Evolutionary conservation across 1,284 basidiomycete species (phyloP).

Genomic region (Pyrrhoderma lamaoense): DNA sequence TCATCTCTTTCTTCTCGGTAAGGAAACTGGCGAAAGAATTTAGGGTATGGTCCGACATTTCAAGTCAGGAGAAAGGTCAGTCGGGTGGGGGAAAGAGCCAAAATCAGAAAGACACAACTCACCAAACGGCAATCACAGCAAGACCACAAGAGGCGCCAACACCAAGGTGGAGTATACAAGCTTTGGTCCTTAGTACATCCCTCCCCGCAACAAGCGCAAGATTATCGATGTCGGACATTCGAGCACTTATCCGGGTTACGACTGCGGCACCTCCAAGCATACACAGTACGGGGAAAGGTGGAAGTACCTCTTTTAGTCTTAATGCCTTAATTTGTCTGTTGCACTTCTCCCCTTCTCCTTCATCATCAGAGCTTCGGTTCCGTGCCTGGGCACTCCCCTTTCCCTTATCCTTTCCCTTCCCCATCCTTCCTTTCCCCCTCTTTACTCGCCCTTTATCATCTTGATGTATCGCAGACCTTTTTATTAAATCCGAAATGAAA

Average conservation of each 20-base stretch:
- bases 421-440: no score
- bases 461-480: neutral
- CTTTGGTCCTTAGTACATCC: constrained; percentile 1
- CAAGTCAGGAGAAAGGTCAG: no score
- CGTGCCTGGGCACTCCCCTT: no score
- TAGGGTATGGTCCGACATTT: no score
- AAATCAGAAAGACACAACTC: neutral
- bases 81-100: no score
- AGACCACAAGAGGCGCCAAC: constrained; percentile 9
- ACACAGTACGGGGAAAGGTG: constrained; percentile 5
- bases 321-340: neutral
- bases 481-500: constrained; percentile 26
- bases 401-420: no score
- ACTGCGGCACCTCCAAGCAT: constrained; percentile 2
- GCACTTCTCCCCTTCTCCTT: no score
- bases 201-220: constrained; percentile 3
- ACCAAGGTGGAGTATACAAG: constrained; percentile 13
- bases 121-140: constrained; percentile 5
- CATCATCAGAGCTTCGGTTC: no score
- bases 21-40: no score
- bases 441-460: neutral
- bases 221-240: constrained; percentile 1
- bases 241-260: constrained; percentile 10
- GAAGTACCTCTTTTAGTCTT: constrained; percentile 2
- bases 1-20: constrained; percentile 2